Conservation (phyloP, 2,329 filamentous ascomycete genomes). For the Xylaria sp. region DNA sequence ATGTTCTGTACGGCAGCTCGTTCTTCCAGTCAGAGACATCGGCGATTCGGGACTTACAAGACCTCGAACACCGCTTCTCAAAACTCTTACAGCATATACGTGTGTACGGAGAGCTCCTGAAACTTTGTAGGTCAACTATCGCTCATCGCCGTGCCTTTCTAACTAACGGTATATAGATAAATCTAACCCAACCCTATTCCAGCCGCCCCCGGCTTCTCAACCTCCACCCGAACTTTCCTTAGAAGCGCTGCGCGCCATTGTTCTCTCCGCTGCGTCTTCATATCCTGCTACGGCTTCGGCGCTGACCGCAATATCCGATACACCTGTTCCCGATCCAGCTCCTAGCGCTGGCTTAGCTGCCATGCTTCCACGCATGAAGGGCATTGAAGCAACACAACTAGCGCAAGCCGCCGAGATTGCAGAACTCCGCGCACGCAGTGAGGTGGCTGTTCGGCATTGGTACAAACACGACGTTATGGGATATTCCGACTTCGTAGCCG, state of each 20-base stretch:
- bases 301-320: conserved; percentile 66
- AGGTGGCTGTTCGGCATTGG: conserved; percentile 72
- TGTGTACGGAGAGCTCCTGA: conserved; percentile 68
- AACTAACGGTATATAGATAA: conserved; percentile 56
- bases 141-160: not conserved
- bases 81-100: conserved; percentile 61
- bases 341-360: conserved; percentile 66
- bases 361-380: conserved; percentile 70
- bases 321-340: conserved; percentile 65
- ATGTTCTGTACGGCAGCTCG: conserved; percentile 64
- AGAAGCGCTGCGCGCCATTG: conserved; percentile 63
- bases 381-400: conserved; percentile 67
- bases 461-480: conserved; percentile 77
- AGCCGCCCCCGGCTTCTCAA: conserved; percentile 56
- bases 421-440: conserved; percentile 71
- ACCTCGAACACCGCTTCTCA: conserved; percentile 65
- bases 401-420: conserved; percentile 71
- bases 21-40: conserved; percentile 52
- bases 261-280: conserved; percentile 65
- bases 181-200: conserved; percentile 65
- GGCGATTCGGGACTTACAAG: conserved; percentile 57
- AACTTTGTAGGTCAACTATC: conserved; percentile 62
- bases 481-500: conserved; percentile 74
- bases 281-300: conserved; percentile 67
- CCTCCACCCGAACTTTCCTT: conserved; percentile 63